A percentile compares a stretch with the other conserved stretches of the same genome.
phyloP scores from a whole-genome alignment of 2,329 filamentous ascomycete genomes.

The Fusarium burgessii region DNA sequence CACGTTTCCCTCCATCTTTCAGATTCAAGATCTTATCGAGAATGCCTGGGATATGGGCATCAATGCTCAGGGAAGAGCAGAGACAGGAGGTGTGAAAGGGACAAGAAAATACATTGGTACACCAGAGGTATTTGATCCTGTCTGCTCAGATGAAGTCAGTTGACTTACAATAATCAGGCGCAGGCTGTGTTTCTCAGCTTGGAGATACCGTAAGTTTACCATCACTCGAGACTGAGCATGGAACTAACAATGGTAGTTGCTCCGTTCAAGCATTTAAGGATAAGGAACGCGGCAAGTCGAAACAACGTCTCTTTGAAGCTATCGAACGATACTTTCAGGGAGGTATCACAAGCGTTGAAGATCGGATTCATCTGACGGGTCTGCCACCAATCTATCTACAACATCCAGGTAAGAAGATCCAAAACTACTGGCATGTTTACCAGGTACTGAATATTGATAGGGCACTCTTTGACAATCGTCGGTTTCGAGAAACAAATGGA shows the following conservation, averaged over 20 bases:
- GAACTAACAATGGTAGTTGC: conserved; percentile 59
- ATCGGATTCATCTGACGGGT: conserved; percentile 74
- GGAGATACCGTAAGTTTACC: conserved; percentile 68
- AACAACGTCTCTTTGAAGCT: conserved; percentile 70
- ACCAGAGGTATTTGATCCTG: conserved; percentile 71
- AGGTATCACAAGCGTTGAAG: conserved; percentile 56
- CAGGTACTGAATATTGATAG: conserved; percentile 52
- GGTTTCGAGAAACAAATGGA: conserved; percentile 79
- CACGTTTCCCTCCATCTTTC: conserved; percentile 79
- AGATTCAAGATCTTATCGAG: conserved; percentile 89
- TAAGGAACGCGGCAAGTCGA: conserved; percentile 56
- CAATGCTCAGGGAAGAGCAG: conserved; percentile 77
- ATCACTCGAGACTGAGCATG: not conserved
- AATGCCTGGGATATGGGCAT: conserved; percentile 88
- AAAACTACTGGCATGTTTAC: not conserved
- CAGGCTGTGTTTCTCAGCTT: conserved; percentile 81
- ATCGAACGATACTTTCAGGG: conserved; percentile 81
- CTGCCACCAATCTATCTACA: conserved; percentile 92
- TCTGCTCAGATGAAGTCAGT: not conserved
- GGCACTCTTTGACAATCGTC: conserved; percentile 91
- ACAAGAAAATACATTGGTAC: conserved; percentile 97
- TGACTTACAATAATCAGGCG: conserved; percentile 62
- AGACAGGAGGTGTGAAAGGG: conserved; percentile 88
- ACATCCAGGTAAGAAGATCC: conserved; percentile 70
- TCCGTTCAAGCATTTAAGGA: conserved; percentile 71